Percentiles rank a stretch among this genome's conserved stretches.
Evolutionary conservation across 495 filamentous ascomycete genomes (phyloP).

Genomic region (Hyaloscypha bicolor): DNA sequence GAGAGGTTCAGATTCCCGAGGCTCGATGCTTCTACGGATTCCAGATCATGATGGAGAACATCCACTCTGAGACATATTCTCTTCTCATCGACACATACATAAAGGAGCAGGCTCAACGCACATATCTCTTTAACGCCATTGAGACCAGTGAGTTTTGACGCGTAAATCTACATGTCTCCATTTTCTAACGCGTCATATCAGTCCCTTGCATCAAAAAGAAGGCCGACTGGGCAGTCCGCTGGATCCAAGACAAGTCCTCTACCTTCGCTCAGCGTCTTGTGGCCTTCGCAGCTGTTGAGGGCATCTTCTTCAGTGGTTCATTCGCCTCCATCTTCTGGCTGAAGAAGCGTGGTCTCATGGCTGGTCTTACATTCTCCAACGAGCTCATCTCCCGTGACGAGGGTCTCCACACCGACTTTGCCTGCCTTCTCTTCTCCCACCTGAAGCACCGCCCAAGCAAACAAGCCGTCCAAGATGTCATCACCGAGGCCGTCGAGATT

Average conservation of each 20-base stretch:
- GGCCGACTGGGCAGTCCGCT: constrained; percentile 94
- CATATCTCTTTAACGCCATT: constrained; percentile 96
- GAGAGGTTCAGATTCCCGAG: constrained; percentile 96
- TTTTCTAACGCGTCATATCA: constrained; percentile 38
- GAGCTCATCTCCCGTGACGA: constrained; percentile 99
- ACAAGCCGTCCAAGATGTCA: constrained; percentile 81
- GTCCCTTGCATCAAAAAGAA: constrained; percentile 96
- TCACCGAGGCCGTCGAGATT: constrained; percentile 89
- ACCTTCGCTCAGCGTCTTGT: constrained; percentile 96
- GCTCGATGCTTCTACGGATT: constrained; percentile 99
- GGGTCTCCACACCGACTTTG: constrained; percentile 99
- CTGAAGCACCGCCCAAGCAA: constrained; percentile 86
- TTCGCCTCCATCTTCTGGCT: constrained; percentile 99
- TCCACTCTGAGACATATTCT: constrained; percentile 99
- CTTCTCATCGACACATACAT: constrained; percentile 99
- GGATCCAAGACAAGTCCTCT: constrained; percentile 90
- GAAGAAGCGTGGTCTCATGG: constrained; percentile 99
- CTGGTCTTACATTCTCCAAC: constrained; percentile 98
- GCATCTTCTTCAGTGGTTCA: constrained; percentile 99
- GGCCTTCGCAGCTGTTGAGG: constrained; percentile 96
- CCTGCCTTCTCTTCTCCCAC: constrained; percentile 94
- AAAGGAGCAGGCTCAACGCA: constrained; percentile 95
- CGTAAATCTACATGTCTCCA: not conserved
- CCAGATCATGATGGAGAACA: constrained; percentile 99
- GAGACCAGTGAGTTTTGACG: constrained; percentile 74